Conservation (phyloP, 1,284 basidiomycete species). For the Ustilago sp. region DNA sequence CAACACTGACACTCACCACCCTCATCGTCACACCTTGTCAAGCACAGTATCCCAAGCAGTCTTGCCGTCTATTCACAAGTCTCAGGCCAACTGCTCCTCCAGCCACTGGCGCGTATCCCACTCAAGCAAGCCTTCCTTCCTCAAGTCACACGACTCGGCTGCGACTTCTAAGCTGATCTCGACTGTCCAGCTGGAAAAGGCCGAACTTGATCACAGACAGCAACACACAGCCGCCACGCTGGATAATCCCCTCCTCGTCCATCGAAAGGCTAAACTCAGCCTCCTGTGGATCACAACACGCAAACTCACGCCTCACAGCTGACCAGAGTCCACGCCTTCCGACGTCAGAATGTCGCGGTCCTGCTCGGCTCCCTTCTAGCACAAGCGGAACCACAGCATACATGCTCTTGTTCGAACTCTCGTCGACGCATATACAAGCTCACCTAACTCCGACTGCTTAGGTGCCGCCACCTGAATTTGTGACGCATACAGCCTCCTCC, state of each 20-base stretch:
- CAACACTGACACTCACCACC: neutral
- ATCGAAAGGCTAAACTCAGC: neutral
- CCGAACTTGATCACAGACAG: neutral
- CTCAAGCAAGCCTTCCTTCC: neutral
- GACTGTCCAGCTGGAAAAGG: neutral
- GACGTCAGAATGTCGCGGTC: neutral
- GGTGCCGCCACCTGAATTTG: neutral
- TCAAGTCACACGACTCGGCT: neutral
- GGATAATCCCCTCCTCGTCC: neutral
- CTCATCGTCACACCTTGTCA: neutral
- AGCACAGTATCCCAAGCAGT: neutral
- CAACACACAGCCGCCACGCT: neutral
- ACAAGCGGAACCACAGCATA: neutral
- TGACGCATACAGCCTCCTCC: neutral
- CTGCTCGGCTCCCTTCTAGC: neutral
- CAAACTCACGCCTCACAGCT: neutral
- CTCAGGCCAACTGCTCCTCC: neutral
- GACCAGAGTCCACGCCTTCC: neutral
- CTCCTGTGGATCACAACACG: neutral
- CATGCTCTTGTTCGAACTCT: neutral
- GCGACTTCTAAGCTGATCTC: neutral
- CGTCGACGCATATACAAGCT: neutral
- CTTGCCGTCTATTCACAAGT: neutral
- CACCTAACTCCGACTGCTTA: neutral
- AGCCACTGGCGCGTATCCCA: neutral